A percentile compares a stretch with the other conserved stretches of the same genome.
Evolutionary conservation across 257 asterid genomes (phyloP).

Genomic region (Apocynum venetum): DNA sequence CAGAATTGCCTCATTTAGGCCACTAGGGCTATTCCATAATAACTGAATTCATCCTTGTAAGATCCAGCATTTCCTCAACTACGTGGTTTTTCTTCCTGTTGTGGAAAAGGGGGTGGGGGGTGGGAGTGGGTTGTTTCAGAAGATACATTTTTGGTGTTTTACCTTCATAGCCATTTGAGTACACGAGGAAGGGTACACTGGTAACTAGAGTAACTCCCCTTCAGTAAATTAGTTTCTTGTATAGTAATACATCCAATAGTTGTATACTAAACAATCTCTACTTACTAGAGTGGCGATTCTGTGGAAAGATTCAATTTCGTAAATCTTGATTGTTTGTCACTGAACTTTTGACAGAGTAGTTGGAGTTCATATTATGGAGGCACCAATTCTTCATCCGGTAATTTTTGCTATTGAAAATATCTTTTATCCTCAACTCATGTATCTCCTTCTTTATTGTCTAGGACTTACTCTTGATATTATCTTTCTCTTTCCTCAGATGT

Average conservation of each 20-base stretch:
- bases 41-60: background rate
- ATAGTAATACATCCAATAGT: too few relatives aligned
- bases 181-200: background rate
- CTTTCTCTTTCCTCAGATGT: slow-evolving; percentile 46
- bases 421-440: slow-evolving; percentile 4
- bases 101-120: background rate
- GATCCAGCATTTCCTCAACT: background rate
- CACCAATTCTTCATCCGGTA: slow-evolving; percentile 83
- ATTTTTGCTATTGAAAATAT: slow-evolving; percentile 15
- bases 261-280: background rate
- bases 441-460: background rate
- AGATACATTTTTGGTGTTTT: background rate
- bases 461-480: slow-evolving; percentile 17
- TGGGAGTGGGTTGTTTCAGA: background rate
- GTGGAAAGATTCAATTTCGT: background rate
- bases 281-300: background rate
- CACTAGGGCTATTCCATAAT: background rate
- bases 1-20: background rate
- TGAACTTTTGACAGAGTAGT: slow-evolving; percentile 76
- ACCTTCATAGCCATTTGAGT: background rate
- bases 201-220: background rate
- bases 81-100: background rate
- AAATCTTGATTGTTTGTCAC: slow-evolving; percentile 37
- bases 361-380: slow-evolving; percentile 78
- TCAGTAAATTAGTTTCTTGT: background rate